These are phyloP conservation scores for Vaccinium myrtillus DNA, from an alignment of 148 eudicot species.

Conservation along the genomic window DNA sequence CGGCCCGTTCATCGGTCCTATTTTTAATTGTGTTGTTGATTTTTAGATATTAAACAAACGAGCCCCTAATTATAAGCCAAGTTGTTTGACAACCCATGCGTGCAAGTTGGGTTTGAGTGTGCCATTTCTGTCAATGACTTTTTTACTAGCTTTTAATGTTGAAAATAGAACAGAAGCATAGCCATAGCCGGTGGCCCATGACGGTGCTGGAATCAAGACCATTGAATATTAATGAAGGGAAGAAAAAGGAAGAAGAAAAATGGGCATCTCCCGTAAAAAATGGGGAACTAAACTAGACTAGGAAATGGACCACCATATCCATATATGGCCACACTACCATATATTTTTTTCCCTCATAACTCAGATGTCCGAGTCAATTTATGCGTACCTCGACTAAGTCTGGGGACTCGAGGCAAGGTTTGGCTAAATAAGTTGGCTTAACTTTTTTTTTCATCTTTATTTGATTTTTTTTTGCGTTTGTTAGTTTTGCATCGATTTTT, in stretches of 20 bases:
- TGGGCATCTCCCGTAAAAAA: neutral
- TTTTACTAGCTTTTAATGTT: neutral
- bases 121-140: neutral
- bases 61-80: neutral
- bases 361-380: no score
- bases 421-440: no score
- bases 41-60: neutral
- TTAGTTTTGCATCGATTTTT: no score
- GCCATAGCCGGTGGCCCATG: neutral
- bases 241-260: neutral
- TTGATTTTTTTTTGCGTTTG: no score
- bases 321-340: neutral
- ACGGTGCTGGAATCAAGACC: neutral
- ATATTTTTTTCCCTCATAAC: neutral
- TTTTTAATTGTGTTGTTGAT: no score
- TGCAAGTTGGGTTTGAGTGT: neutral
- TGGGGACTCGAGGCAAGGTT: no score
- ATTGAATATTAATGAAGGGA: neutral
- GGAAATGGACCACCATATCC: neutral
- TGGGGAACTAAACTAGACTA: neutral
- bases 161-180: neutral
- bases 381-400: no score
- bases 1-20: no score
- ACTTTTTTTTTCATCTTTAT: no score
- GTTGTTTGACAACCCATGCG: slow-evolving; percentile 9